Evolutionary conservation across 306 rosid genomes (phyloP), one percentile per base, ranked within the genome.

Genomic region (Acacia confusa): DNA sequence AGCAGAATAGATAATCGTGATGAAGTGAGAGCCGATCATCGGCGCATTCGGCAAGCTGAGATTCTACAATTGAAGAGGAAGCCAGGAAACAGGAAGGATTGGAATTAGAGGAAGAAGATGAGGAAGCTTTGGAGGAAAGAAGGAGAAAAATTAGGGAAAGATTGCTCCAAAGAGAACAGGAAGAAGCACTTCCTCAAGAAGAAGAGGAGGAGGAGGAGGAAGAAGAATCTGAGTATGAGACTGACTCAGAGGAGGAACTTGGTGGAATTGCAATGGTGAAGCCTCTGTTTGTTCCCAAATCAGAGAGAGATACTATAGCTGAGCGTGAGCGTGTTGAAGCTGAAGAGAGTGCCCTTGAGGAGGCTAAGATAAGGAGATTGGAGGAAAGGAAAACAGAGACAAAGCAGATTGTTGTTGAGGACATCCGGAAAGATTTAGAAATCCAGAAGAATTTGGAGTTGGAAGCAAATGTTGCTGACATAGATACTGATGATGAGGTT

Each of bases 281-380:
- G 91, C 98, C 99, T 40, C 93, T 93, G 61, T 95, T 95, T 86
- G 96, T 95, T 82, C 99, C 99, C 16, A 92, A 92, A 87, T 85
- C 87, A 2, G 99, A 95, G 91, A 88, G 98, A 86, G 99, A 95
- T 70, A 93, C 98, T 5, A 86, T 95, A 70, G 96, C 93, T 55
- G 99, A 95, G 80, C 98, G 99, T 8, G 98, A 95, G 82, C 96
- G 94, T 67, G 87, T 95, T 67, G 97, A 93, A 78, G 98, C 94
- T 14, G 99, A 93, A 82, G 99, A 95, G 78, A 83, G 60, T 82
- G 95, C 97, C 5, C 87, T 91, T 28, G 98, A 92, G 84, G 96
- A 92, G 67, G 84, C 89, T 10, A 90, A 74, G 88, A 92, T 88
- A 80, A 90, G 86, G 92, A 89, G 90, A 75, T 68, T 92, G 88